Evolutionary conservation across 2,329 filamentous ascomycete species (phyloP), one percentile per base, ranked within the genome.

Genomic region (Escovopsis weberi): DNA sequence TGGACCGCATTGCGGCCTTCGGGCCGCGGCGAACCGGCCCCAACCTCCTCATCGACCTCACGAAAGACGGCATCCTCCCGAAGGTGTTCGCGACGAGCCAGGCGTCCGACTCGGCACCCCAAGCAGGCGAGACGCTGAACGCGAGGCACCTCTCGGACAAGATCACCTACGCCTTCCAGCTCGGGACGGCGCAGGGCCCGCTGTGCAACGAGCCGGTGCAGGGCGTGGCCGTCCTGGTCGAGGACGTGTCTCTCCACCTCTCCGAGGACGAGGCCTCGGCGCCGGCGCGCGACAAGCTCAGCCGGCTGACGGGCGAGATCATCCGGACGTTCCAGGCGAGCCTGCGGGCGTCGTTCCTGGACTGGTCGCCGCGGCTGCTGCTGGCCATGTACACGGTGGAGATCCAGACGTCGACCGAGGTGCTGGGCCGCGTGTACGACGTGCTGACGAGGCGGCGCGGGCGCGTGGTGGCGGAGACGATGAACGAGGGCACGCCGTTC

Each of bases 371-470:
- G 0, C 80, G 91, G n/a, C 75, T 98, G 51, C 78, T 96, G 66
- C 77, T 98, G 37, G 91, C 91, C 41, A 96, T 96, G 86, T 98
- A 98, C 67, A 86, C 78, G 43, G 94, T 89, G 59, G 91, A 96
- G 59, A 96, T 98, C 55, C 91, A 96, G 71, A 87, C 89, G 28
- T 88, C 85, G 19, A 89, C 88, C 54, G 91, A 96, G 62, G 91
- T 96, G 36, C 78, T 98, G 5, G 91, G 91, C 19, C 81, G 86
- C 28, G 91, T 96, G 32, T 98, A 98, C 69, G 85, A 85, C 51
- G 89, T 96, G n/a, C 79, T 98, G n/a, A 95, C 89, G 30, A 82
- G 89, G 1, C 84, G 91, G 5, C 81, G 88, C 32, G 91, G 91
- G 26, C 82, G 81, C 33, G 93, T 98, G 42, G 76, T 94, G 19